Base-by-base conservation (phyloP, 2,329 filamentous ascomycete genomes). In the Bipolaris gigantea region DNA sequence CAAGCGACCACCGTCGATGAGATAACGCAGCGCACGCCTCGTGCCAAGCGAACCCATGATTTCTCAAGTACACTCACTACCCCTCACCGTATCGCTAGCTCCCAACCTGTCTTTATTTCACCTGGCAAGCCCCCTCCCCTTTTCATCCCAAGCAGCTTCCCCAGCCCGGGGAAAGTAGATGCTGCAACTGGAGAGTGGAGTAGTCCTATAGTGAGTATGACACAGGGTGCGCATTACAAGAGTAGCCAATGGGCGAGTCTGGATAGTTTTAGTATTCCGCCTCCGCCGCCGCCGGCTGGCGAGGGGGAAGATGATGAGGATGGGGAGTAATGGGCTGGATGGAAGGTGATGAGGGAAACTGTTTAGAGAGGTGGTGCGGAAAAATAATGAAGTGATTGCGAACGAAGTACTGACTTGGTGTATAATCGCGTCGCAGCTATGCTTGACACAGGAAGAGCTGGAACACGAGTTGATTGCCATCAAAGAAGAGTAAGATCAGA, bases 1-100 rank as follows among this genome's bases (percentile, higher is more conserved):
- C 71, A 73, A 60, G 71, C 71, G 1, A 73, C 71, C 8, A 73
- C 71, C 2, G 56, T 73, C 3, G 69, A 72, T 13, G 63, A 67
- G 47, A 48, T 62, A 19, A 67, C 66, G 1, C 65, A 67, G 1
- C 59, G 44, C 19, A 67, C 66, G 4, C 65, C 67, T 0, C 53
- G 44, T 21, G 65, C 61, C n/a, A 56, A 59, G 2, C 55, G 57
- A 7, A 48, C 50, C 1, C 60, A 63, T 23, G 50, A 41, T 0
- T 40, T 53, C 0, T 32, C 25, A 5, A 70, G 61, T 33, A 59
- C 62, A 10, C 58, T 59, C 10, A 64, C 60, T 1, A 70, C 69
- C 3, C 69, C 70, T 0, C 62, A 63, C 5, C 62, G 60, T 16
- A 53, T 56, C 3, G 58, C 58, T 2, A 63, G 54, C 39, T 66